Evolutionary conservation across 2,329 filamentous ascomycete species (phyloP).

Genomic region (Dactylellina leptospora): DNA sequence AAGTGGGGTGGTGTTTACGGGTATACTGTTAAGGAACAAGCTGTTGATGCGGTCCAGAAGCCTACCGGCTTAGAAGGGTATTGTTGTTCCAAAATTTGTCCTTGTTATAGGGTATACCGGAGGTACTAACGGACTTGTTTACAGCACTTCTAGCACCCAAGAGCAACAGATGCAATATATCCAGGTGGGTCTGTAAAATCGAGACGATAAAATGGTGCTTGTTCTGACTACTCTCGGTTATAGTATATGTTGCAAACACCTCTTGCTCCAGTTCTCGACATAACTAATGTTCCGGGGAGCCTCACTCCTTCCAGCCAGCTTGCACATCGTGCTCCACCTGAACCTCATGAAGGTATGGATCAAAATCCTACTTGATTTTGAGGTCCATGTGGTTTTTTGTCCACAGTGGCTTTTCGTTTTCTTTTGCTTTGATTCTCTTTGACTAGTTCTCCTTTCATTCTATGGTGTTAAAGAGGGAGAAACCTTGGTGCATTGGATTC

Average conservation of each 20-base stretch:
- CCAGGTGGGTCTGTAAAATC: slow-evolving; percentile 6
- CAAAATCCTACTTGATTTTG: not conserved
- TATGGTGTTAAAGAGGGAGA: too few species aligned
- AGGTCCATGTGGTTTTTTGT: too few species aligned
- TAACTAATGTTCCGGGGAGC: slow-evolving; percentile 34
- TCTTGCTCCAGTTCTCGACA: slow-evolving; percentile 47
- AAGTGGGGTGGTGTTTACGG: slow-evolving; percentile 48
- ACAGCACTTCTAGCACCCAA: slow-evolving; percentile 18
- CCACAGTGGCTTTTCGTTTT: too few species aligned
- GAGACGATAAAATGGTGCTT: not conserved
- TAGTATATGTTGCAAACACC: slow-evolving; percentile 53
- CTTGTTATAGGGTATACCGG: not conserved
- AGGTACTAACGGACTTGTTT: slow-evolving; percentile 9
- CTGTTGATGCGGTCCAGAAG: slow-evolving; percentile 21
- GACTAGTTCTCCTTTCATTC: too few species aligned
- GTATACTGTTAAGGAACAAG: slow-evolving; percentile 25
- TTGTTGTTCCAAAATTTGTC: not conserved
- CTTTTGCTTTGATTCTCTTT: too few species aligned
- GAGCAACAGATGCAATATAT: slow-evolving; percentile 53
- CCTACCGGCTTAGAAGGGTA: slow-evolving; percentile 44
- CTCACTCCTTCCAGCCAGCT: slow-evolving; percentile 36
- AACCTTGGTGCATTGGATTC: too few species aligned
- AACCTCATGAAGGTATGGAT: not conserved
- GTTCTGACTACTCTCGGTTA: not conserved
- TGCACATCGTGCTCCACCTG: slow-evolving; percentile 3